These are phyloP conservation scores for Hypoxylon sp. DNA, from an alignment of 2,329 filamentous ascomycete genomes.

Conservation along the genomic window DNA sequence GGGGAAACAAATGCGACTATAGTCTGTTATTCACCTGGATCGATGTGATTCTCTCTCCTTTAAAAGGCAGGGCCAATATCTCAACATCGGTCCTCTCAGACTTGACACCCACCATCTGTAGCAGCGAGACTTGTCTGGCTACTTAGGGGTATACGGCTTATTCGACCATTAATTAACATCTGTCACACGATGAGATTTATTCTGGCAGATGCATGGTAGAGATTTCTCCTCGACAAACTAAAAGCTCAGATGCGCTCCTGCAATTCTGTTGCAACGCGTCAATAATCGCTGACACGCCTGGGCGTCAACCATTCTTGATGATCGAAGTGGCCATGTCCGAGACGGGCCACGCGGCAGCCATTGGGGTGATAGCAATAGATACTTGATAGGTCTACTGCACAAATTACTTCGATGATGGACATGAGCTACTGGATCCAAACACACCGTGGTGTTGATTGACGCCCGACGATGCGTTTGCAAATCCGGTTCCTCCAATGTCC, in stretches of 20 bases:
- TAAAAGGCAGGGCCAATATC: no score
- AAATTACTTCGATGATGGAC: slow-evolving; percentile 2
- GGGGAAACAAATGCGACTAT: neutral
- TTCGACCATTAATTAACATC: neutral
- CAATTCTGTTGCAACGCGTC: neutral
- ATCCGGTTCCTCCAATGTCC: slow-evolving; percentile 35
- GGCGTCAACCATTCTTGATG: neutral
- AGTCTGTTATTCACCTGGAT: neutral
- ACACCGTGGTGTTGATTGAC: slow-evolving; percentile 16
- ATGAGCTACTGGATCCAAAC: neutral
- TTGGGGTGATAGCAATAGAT: slow-evolving; percentile 5
- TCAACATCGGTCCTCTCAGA: neutral
- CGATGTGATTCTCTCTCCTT: neutral
- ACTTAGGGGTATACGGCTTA: neutral
- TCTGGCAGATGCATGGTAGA: neutral
- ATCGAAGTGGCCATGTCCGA: neutral
- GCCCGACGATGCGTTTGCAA: slow-evolving; percentile 13
- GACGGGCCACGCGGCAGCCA: slow-evolving; percentile 1
- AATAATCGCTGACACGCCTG: neutral
- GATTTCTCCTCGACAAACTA: neutral
- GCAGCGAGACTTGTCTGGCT: neutral
- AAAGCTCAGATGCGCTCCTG: neutral
- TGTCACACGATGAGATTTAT: neutral
- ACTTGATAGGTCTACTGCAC: slow-evolving; percentile 7
- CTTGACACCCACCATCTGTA: neutral